phyloP scores from a whole-genome alignment of 2,329 filamentous ascomycete species.

The Sarocladiaceae sp. region DNA sequence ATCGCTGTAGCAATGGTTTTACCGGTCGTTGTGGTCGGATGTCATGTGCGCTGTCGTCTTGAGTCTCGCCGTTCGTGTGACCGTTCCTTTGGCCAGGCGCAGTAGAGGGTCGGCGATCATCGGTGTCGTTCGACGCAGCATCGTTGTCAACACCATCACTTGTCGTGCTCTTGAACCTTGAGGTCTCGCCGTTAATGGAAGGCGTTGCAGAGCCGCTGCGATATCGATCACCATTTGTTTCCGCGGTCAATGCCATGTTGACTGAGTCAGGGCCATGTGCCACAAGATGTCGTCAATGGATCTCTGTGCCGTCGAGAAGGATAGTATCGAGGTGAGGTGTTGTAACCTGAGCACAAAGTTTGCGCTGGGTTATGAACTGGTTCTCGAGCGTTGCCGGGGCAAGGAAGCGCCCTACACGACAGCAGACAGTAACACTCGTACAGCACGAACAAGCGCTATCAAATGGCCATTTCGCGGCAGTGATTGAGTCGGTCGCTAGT shows the following conservation, averaged over 20 bases:
- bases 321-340: not conserved
- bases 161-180: conserved; percentile 21
- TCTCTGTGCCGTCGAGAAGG: not conserved
- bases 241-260: conserved; percentile 1
- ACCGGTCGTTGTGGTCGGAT: conserved; percentile 29
- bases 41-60: conserved; percentile 30
- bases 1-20: conserved; percentile 50
- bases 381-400: not conserved
- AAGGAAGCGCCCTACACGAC: conserved; percentile 2
- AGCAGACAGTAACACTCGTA: conserved; percentile 1
- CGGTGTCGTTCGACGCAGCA: conserved; percentile 19
- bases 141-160: conserved; percentile 25
- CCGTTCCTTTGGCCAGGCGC: conserved; percentile 40
- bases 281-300: not conserved
- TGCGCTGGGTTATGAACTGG: not conserved
- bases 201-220: conserved; percentile 5
- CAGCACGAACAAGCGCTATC: not conserved
- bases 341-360: too few relatives aligned
- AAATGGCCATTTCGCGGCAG: conserved; percentile 2
- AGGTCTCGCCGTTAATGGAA: conserved; percentile 24
- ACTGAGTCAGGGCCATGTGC: not conserved
- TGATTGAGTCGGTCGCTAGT: not conserved
- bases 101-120: conserved; percentile 38
- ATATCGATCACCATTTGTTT: conserved; percentile 4
- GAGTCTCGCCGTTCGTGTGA: conserved; percentile 17